Conservation (phyloP, 1,284 basidiomycete species). For the Cronartium quercuum region DNA sequence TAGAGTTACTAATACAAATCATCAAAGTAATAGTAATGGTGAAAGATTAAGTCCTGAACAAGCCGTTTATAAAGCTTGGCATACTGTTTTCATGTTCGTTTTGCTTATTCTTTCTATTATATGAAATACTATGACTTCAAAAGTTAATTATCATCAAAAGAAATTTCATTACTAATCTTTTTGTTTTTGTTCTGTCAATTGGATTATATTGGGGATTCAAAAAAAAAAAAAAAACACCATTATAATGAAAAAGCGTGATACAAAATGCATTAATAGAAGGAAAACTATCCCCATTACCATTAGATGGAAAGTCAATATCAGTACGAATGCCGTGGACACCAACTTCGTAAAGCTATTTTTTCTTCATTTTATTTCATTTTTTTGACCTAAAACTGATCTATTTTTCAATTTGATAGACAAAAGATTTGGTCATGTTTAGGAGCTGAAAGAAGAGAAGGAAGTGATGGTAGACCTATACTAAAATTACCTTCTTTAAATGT, state of each 20-base stretch:
- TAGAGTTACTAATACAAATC: slow-evolving; percentile 3
- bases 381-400: not conserved
- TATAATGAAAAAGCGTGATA: slow-evolving; percentile 1
- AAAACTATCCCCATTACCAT: slow-evolving; percentile 20
- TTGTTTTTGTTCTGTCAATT: not conserved
- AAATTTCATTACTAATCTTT: not conserved
- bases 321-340: slow-evolving; percentile 27
- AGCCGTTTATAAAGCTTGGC: slow-evolving; percentile 30
- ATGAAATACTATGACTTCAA: not conserved
- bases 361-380: not conserved
- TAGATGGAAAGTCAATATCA: slow-evolving; percentile 32
- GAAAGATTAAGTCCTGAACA: slow-evolving; percentile 6
- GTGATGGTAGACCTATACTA: slow-evolving; percentile 1
- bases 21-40: not conserved
- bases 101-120: no score
- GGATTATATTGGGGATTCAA: not conserved
- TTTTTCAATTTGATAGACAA: not conserved
- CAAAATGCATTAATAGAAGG: slow-evolving; percentile 30
- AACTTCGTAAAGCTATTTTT: slow-evolving; percentile 5
- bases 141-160: not conserved
- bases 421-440: not conserved
- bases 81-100: slow-evolving; percentile 30
- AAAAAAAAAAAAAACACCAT: not conserved
- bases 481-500: slow-evolving; percentile 15
- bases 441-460: not conserved